Evolutionary conservation across 352 stramenopile species (phyloP).

Genomic region (Phytophthora citrophthora): DNA sequence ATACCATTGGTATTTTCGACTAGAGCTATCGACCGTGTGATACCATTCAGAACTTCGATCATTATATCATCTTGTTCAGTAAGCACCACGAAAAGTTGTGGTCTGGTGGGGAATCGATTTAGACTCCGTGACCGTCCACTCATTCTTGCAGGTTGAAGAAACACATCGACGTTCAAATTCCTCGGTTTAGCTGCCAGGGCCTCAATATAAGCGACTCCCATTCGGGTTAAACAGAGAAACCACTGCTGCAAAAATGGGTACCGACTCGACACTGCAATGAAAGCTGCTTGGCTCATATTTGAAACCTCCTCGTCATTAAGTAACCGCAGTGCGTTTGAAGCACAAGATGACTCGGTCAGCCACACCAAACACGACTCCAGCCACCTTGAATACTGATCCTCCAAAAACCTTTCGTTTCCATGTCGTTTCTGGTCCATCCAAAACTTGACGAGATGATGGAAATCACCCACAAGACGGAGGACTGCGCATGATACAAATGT

Average conservation of each 20-base stretch:
- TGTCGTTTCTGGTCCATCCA: constrained; percentile 8
- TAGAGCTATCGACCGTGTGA: constrained; percentile 37
- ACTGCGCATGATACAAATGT: constrained; percentile 57
- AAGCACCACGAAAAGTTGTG: constrained; percentile 53
- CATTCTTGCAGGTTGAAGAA: not conserved
- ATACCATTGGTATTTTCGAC: not conserved
- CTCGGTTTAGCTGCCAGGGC: not conserved
- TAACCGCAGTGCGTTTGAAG: constrained; percentile 31
- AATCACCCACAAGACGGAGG: constrained; percentile 41
- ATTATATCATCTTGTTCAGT: constrained; percentile 78
- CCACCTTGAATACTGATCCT: constrained; percentile 29
- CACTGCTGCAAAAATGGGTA: constrained; percentile 74
- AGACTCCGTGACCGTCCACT: not conserved
- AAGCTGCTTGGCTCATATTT: constrained; percentile 33
- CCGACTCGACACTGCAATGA: constrained; percentile 38
- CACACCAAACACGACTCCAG: constrained; percentile 27
- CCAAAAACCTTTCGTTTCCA: not conserved
- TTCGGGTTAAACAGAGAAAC: constrained; percentile 41
- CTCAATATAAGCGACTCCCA: constrained; percentile 32
- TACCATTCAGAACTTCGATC: constrained; percentile 59
- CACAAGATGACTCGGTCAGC: constrained; percentile 34
- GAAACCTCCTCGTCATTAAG: constrained; percentile 21
- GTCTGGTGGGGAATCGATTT: constrained; percentile 34
- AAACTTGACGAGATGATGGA: constrained; percentile 24
- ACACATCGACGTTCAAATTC: not conserved